Percentiles rank a stretch among this genome's conserved stretches.
Evolutionary conservation across 495 filamentous ascomycete species (phyloP).

Genomic region (Xylaria venustula): DNA sequence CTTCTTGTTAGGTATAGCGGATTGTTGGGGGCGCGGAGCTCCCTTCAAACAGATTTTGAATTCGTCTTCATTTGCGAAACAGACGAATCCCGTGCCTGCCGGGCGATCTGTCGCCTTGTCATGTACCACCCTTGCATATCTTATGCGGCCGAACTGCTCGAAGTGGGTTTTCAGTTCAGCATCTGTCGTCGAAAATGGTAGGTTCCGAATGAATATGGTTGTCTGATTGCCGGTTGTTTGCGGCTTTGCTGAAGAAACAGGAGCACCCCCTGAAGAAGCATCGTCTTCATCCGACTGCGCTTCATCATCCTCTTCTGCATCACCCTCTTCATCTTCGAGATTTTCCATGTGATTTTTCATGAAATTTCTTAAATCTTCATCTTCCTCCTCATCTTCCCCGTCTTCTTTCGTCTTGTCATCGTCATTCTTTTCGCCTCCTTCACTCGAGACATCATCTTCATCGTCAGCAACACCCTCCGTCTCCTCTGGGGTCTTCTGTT

Average conservation of each 20-base stretch:
- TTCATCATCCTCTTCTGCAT: constrained; percentile 43
- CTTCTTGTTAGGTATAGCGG: constrained; percentile 53
- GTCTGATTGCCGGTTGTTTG: constrained; percentile 56
- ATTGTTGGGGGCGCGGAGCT: constrained; percentile 59
- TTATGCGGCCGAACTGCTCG: constrained; percentile 71
- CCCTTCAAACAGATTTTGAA: constrained; percentile 67
- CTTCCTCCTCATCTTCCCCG: constrained; percentile 37
- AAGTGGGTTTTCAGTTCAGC: constrained; percentile 81
- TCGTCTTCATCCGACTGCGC: constrained; percentile 37
- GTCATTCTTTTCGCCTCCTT: constrained; percentile 13
- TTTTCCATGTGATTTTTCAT: constrained; percentile 47
- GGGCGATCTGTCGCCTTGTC: constrained; percentile 81
- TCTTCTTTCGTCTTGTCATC: constrained; percentile 28
- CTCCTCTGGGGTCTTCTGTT: constrained; percentile 28
- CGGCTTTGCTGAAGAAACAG: constrained; percentile 33
- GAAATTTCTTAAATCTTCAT: constrained; percentile 40
- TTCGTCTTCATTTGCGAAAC: constrained; percentile 78
- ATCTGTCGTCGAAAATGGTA: constrained; percentile 84
- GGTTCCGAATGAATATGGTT: constrained; percentile 90
- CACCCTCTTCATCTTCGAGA: constrained; percentile 51
- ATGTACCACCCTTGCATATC: constrained; percentile 86
- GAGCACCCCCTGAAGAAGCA: constrained; percentile 34
- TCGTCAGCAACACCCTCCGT: constrained; percentile 21
- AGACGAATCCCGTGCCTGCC: constrained; percentile 91
- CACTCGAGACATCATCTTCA: constrained; percentile 22